A percentile compares a stretch with the other conserved stretches of the same genome.
These are phyloP conservation scores for Serendipita sp. DNA, from an alignment of 768 basidiomycete genomes.

Conservation along the genomic window DNA sequence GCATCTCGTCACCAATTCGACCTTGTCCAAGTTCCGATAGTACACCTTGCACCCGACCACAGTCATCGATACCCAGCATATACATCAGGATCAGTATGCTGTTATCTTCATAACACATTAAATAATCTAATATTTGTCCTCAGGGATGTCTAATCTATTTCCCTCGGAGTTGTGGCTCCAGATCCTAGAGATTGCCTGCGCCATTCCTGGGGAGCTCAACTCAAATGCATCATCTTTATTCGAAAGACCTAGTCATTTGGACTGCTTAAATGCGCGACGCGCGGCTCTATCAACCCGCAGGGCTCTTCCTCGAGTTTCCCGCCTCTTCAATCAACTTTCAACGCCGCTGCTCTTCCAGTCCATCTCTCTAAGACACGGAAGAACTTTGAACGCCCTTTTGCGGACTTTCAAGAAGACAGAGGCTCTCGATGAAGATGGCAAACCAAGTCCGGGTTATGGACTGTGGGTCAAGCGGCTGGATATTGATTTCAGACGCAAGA, in stretches of 20 bases:
- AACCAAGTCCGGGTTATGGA: not conserved
- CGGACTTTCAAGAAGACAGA: not conserved
- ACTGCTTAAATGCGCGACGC: not conserved
- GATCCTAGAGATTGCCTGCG: not conserved
- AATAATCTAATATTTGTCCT: not conserved
- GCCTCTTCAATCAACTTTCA: not conserved
- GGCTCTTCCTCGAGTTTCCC: not conserved
- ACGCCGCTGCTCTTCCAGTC: not conserved
- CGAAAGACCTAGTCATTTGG: not conserved
- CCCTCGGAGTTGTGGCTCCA: not conserved
- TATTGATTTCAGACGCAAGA: not conserved
- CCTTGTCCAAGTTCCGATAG: not conserved
- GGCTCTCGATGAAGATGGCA: not conserved
- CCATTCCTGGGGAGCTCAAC: not conserved
- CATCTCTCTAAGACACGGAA: not conserved
- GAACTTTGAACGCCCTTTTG: not conserved
- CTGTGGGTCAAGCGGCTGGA: not conserved
- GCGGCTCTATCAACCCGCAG: not conserved
- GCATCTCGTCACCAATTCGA: not conserved
- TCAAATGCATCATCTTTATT: not conserved
- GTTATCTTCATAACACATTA: no score
- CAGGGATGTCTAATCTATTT: not conserved
- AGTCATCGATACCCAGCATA: not conserved
- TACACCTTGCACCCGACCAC: not conserved
- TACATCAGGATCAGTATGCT: no score